These are phyloP conservation scores for Talaromyces pinophilus DNA, from an alignment of 2,329 filamentous ascomycete species.

Conservation along the genomic window DNA sequence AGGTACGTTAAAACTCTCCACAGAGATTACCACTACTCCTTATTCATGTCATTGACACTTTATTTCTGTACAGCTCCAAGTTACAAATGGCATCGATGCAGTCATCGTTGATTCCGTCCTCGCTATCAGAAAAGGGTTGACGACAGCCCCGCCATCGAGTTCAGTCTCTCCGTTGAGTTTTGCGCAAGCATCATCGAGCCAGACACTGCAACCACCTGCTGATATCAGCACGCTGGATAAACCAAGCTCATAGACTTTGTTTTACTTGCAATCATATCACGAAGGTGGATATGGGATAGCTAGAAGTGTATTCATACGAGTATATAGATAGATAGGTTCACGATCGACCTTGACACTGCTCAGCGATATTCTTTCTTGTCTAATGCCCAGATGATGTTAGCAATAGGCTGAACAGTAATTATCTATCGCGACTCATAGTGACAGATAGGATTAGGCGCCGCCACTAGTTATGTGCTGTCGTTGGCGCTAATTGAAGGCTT, in stretches of 20 bases:
- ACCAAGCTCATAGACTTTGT: background rate
- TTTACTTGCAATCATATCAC: background rate
- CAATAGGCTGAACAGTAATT: background rate
- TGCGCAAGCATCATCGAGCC: slow-evolving; percentile 18
- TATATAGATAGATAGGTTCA: background rate
- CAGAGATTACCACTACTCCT: background rate
- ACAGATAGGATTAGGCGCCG: background rate
- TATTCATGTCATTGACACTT: slow-evolving; percentile 6
- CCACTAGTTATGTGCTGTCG: background rate
- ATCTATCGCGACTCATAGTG: background rate
- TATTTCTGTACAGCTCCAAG: slow-evolving; percentile 65
- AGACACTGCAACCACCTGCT: slow-evolving; percentile 17
- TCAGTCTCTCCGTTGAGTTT: slow-evolving; percentile 25
- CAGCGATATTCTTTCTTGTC: background rate
- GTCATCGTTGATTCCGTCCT: slow-evolving; percentile 96
- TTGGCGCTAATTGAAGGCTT: background rate
- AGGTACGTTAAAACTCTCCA: slow-evolving; percentile 59
- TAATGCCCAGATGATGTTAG: background rate
- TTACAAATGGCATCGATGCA: slow-evolving; percentile 92
- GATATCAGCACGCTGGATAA: slow-evolving; percentile 21
- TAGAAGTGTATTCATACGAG: background rate
- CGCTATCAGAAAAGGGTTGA: slow-evolving; percentile 87
- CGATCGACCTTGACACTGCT: background rate
- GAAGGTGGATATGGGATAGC: background rate
- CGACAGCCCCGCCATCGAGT: slow-evolving; percentile 41